Evolutionary conservation across 768 basidiomycete genomes (phyloP).

Genomic region (Tulasnella sp.): DNA sequence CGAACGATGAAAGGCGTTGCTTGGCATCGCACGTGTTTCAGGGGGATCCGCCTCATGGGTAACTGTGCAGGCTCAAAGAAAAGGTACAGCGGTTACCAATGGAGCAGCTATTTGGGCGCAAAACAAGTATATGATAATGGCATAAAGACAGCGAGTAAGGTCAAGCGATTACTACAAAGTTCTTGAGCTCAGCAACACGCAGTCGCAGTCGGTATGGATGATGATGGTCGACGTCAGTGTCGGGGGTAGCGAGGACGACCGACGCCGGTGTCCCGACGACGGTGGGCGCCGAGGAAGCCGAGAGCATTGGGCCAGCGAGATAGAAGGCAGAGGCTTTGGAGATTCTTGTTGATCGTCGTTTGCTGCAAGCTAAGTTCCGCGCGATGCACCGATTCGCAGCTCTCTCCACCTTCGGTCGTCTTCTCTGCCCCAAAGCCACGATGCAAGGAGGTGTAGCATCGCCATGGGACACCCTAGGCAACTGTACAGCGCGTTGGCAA

Average conservation of each 20-base stretch:
- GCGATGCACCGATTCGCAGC: background rate
- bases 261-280: background rate
- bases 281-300: slow-evolving; percentile 1
- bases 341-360: background rate
- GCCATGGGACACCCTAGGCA: background rate
- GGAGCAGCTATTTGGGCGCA: background rate
- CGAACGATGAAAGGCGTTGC: background rate
- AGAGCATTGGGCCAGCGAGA: background rate
- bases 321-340: background rate
- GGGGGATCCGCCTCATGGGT: background rate
- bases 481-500: background rate
- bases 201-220: background rate
- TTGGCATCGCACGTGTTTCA: slow-evolving; percentile 2
- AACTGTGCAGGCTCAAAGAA: background rate
- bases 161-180: background rate
- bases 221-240: background rate
- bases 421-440: slow-evolving; percentile 1
- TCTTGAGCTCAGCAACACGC: background rate
- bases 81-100: background rate
- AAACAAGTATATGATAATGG: background rate
- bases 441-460: background rate
- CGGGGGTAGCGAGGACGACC: background rate
- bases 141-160: background rate
- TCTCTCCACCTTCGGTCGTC: background rate
- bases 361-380: background rate